Evolutionary conservation across 495 filamentous ascomycete species (phyloP).

Genomic region (Aspergillus ellipticus): DNA sequence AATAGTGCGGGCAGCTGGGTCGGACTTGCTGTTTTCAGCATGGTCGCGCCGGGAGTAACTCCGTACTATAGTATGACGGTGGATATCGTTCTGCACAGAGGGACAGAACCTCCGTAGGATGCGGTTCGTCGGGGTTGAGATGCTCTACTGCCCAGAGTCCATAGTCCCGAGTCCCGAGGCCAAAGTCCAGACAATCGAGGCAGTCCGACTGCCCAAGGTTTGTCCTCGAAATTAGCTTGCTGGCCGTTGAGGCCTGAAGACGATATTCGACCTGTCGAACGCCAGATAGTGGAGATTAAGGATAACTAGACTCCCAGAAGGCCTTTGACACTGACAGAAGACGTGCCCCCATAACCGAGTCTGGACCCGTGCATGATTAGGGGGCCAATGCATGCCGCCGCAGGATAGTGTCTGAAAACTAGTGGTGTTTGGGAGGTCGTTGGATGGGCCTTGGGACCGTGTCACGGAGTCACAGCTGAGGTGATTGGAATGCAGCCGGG

Average conservation of each 20-base stretch:
- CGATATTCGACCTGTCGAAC: conserved; percentile 2
- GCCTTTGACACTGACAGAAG: background rate
- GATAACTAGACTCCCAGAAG: background rate
- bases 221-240: background rate
- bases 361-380: background rate
- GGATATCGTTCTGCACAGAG: background rate
- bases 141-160: no score
- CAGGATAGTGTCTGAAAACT: background rate
- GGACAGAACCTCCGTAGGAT: no score
- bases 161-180: no score
- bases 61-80: background rate
- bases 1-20: background rate
- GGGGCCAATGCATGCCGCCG: background rate
- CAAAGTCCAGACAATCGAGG: no score
- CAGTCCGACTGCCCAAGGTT: no score
- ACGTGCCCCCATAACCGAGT: background rate
- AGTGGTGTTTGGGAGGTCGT: background rate
- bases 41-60: background rate
- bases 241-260: background rate
- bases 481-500: background rate
- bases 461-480: background rate
- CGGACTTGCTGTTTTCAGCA: background rate
- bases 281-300: background rate
- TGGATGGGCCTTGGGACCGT: background rate
- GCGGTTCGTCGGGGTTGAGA: no score